phyloP scores from a whole-genome alignment of 2,329 filamentous ascomycete genomes.

The Pseudogymnoascus sp. region DNA sequence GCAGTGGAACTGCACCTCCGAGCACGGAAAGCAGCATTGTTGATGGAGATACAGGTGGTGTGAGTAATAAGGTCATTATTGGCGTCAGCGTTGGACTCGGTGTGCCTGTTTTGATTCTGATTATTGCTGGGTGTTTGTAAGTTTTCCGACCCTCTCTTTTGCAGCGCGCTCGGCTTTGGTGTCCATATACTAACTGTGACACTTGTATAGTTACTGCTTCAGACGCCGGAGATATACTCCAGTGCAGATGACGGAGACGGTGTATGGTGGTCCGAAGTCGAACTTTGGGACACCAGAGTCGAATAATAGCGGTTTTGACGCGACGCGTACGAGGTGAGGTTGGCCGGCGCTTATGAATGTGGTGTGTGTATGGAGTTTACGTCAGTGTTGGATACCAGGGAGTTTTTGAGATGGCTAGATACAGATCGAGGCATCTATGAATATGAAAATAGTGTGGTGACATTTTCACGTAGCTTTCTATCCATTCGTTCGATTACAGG shows the following conservation, averaged over 20 bases:
- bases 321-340: background rate
- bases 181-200: background rate
- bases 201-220: background rate
- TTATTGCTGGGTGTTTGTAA: slow-evolving; percentile 22
- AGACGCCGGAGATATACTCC: background rate
- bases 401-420: background rate
- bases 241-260: background rate
- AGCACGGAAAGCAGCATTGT: slow-evolving; percentile 15
- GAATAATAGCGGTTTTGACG: background rate
- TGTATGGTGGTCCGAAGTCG: background rate
- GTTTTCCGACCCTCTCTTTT: background rate
- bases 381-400: background rate
- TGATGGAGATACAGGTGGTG: slow-evolving; percentile 27
- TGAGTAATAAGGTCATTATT: slow-evolving; percentile 40
- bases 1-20: background rate
- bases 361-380: background rate
- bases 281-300: background rate
- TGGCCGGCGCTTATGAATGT: background rate
- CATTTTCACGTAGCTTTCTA: background rate
- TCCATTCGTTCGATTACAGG: background rate
- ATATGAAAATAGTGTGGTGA: background rate
- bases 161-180: no score
- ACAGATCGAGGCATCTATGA: background rate
- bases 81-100: slow-evolving; percentile 42
- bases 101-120: slow-evolving; percentile 32